Conservation (phyloP, 2,329 filamentous ascomycete genomes). For the Aspergillus carbonarius region DNA sequence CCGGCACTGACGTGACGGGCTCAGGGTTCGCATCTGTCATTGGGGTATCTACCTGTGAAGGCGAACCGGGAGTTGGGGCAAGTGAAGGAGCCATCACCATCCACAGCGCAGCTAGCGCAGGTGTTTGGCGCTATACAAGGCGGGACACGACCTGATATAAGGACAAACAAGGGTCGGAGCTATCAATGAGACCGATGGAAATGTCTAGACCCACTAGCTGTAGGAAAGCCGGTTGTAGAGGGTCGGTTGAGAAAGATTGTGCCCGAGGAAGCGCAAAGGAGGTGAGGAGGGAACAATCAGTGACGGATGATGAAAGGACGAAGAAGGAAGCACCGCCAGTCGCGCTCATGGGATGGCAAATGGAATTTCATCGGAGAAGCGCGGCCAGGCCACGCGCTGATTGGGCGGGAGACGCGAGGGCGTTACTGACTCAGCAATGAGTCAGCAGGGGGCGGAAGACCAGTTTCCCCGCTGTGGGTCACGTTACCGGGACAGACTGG, state of each 20-base stretch:
- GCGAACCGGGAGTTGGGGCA: slow-evolving; percentile 39
- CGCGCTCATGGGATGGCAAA: slow-evolving; percentile 36
- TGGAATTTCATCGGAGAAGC: slow-evolving; percentile 29
- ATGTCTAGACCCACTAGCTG: neutral
- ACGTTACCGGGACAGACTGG: slow-evolving; percentile 42
- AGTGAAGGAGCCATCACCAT: slow-evolving; percentile 43
- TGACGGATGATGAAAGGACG: slow-evolving; percentile 18
- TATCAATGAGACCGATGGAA: neutral
- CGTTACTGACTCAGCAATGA: slow-evolving; percentile 28
- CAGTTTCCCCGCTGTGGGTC: slow-evolving; percentile 36
- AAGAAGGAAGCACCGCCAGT: slow-evolving; percentile 25
- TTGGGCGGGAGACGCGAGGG: slow-evolving; percentile 29
- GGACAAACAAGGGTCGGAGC: neutral
- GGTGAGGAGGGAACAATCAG: neutral
- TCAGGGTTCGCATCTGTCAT: slow-evolving; percentile 47
- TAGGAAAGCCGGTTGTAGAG: neutral
- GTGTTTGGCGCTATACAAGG: slow-evolving; percentile 1
- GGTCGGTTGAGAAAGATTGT: neutral
- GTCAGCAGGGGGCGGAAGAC: slow-evolving; percentile 23
- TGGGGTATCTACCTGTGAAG: slow-evolving; percentile 47
- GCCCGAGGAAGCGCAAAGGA: neutral
- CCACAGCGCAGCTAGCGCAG: slow-evolving; percentile 28
- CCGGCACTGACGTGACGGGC: slow-evolving; percentile 35
- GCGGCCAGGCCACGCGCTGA: slow-evolving; percentile 34
- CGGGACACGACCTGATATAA: neutral